Base-by-base conservation (phyloP, 345 rosid genomes). In the Populus deltoides region DNA sequence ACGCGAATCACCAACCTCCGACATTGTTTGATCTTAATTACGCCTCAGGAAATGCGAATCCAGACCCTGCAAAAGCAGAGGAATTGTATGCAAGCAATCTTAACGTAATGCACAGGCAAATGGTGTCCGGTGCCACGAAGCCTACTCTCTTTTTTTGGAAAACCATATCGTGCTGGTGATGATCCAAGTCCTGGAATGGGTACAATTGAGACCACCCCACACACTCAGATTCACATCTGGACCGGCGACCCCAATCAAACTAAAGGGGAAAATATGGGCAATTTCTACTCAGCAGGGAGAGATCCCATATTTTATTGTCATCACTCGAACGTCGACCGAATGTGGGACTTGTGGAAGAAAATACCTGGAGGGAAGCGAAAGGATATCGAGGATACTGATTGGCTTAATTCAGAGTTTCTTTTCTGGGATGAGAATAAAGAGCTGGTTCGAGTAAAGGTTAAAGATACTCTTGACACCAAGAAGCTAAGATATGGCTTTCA, bases 311-410 rank as follows among this genome's bases (percentile, higher is more conserved):
- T 33, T 3, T 33, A 33, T 4, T 33, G 35, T 3, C 35, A 33
- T 33, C 35, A 33, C 35, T 33, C 35, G 35, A 33, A 33, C 35
- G 35, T 33, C 35, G 35, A 33, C 35, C 87, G 92, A 8, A 75
- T 88, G 90, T 89, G 92, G 94, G 67, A 80, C 5, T 2, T 91
- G n/a, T 91, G 92, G 94, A 89, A 86, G 66, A 83, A 86, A 6
- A 61, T 91, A 20, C 62, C 62, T 8, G 91, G 91, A 62, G 91
- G 90, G 31, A 81, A 57, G 29, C 68, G 90, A 68, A 80, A 22
- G 0, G 87, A 89, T 41, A 82, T 87, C 77, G 80, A 81, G 1
- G 90, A 88, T 66, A 72, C 87, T 0, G 91, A 91, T 59, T 91
- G 94, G 94, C 84, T 88, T 3, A 73, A 89, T 17, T 78, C 94